Evolutionary conservation across 1,284 basidiomycete species (phyloP), one percentile per base, ranked within the genome.

Genomic region (Ceratobasidium sp.): DNA sequence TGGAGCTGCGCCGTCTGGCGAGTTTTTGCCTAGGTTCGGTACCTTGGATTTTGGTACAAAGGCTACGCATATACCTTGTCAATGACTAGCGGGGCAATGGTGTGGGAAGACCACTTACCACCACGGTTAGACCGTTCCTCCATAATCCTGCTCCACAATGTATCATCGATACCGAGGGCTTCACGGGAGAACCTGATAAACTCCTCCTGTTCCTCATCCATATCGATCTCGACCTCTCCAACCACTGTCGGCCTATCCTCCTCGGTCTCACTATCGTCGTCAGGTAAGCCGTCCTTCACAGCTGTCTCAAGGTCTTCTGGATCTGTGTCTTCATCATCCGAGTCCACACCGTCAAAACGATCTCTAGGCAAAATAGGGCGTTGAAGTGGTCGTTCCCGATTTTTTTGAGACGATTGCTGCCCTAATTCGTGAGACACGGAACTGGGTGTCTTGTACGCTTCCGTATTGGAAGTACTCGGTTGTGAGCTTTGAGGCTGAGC

Each of bases 131-230:
- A 86, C 54, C 96, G 87, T 76, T 95, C 94, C 76, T 86, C 85
- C 39, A 98, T 81, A 68, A 98, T 98, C 23, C 90, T 88, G 26
- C 87, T 85, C 94, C 96, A 98, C 83, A 95, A 91, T 20, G 90
- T 89, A 79, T 95, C 91, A 63, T 88, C 89, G 79, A 98, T 92
- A 0, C 96, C 96, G 53, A 98, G 85, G 7, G 93, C 90, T 81
- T 97, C 93, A 63, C 94, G 89, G 13, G 96, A 93, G 83, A 98
- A 98, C 83, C 94, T 92, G 58, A 98, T 85, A 80, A 98, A 98
- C 79, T 97, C 96, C 78, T 93, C 94, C 83, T 94, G 89, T 84
- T 98, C 96, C 80, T 93, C 91, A 23, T 88, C 89, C 91, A 98
- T 96, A 79, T 96, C 92, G 56, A 95, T 88, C 80, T 96, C 94